Base-by-base conservation (phyloP, 202 grass and related monocot species). In the Schoenoplectus tabernaemontani region DNA sequence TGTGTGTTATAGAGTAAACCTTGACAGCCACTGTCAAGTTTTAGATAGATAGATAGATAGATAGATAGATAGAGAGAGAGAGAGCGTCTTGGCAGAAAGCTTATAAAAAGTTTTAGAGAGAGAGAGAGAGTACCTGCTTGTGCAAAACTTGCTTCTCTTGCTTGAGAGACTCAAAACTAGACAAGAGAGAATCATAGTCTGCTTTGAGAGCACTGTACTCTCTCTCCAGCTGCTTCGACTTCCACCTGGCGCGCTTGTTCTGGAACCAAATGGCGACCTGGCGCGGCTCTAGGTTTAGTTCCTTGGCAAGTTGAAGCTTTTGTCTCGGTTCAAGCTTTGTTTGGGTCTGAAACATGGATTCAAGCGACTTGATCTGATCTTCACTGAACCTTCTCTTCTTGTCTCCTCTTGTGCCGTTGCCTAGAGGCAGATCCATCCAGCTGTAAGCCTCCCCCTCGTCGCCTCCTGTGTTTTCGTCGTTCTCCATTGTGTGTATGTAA, bases 261-360 rank as follows among this genome's bases (percentile, higher is more conserved):
- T 99, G 96, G 76, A 99, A 99, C 96, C 96, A 99, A 69, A 99
- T 99, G 83, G 92, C 92, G 2, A 99, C 96, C 82, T 99, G 96
- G 23, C 96, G 87, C 0, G 96, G 96, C 85, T 99, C 92, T 84
- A 99, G 86, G 60, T 83, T 87, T 26, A 99, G 96, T 44, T 99
- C 96, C 76, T 87, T 67, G 3, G 96, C 96, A 3, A 99, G 90
- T 90, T 93, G 96, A 85, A 96, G 92, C 90, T 99, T 99, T 87
- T 99, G 92, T 15, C 88, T 77, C 1, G 92, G 90, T 84, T 99
- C 96, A 73, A 99, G 96, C 85, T 99, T 99, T 41, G 92, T 85
- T 84, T 96, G 92, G 47, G 88, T 96, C 71, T 91, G 86, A 89
- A 99, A 99, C 88, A 99, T 99, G 78, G 96, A 90, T 82, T 99